Percentiles rank a stretch among this genome's conserved stretches.
Conservation (phyloP, 768 basidiomycete genomes). For the Rhodocollybia butyracea region DNA sequence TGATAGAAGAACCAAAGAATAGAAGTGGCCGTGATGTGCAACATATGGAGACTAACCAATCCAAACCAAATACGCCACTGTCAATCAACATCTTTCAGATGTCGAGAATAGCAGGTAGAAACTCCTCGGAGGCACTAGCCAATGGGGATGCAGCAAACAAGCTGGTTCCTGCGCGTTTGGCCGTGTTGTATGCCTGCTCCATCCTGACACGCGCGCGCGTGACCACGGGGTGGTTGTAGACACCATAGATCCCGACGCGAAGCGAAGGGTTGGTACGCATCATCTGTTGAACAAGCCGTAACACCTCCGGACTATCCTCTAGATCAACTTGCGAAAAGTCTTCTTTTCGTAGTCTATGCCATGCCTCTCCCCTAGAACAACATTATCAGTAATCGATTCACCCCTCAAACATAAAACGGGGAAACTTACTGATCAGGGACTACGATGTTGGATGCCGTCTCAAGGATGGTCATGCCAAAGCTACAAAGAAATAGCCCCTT, state of each 20-base stretch:
- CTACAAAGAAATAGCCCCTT: slow-evolving; percentile 43
- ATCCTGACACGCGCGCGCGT: slow-evolving; percentile 59
- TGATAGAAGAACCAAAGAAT: too few species aligned
- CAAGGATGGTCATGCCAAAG: slow-evolving; percentile 93
- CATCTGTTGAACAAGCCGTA: slow-evolving; percentile 68
- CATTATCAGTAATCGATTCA: slow-evolving; percentile 22
- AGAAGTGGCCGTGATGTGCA: background rate
- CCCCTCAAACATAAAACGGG: background rate
- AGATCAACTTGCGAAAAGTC: slow-evolving; percentile 87
- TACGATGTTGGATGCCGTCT: slow-evolving; percentile 92
- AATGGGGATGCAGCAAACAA: slow-evolving; percentile 60
- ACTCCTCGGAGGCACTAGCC: slow-evolving; percentile 55
- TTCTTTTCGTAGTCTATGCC: slow-evolving; percentile 90
- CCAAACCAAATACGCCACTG: slow-evolving; percentile 20
- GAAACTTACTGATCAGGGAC: slow-evolving; percentile 90
- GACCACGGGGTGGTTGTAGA: slow-evolving; percentile 64
- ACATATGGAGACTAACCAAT: background rate
- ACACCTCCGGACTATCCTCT: slow-evolving; percentile 60
- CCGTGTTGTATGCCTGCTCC: slow-evolving; percentile 44
- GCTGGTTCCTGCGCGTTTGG: slow-evolving; percentile 29
- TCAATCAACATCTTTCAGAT: slow-evolving; percentile 17
- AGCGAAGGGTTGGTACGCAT: slow-evolving; percentile 67
- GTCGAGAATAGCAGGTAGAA: slow-evolving; percentile 62
- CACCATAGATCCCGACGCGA: slow-evolving; percentile 54
- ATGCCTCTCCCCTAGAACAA: slow-evolving; percentile 75